These are phyloP conservation scores for Erigeron canadensis DNA, from an alignment of 129 eudicot genomes.

Conservation along the genomic window DNA sequence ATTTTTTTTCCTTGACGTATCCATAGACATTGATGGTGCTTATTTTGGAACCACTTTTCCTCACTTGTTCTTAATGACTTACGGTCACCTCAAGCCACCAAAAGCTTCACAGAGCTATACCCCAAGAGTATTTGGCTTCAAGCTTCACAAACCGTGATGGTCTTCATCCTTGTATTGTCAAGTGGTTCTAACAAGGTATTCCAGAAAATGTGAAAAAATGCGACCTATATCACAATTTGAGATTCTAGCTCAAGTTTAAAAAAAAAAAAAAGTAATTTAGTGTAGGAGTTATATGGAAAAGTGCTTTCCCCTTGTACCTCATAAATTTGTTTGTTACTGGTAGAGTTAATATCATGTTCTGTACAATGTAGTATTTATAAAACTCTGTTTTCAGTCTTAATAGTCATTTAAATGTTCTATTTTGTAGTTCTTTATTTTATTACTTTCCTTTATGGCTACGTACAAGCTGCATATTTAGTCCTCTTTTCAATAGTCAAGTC, in stretches of 20 bases:
- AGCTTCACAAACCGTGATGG: slow-evolving; percentile 50
- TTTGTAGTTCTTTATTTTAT: background rate
- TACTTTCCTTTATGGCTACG: slow-evolving; percentile 3
- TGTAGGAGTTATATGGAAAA: slow-evolving; percentile 23
- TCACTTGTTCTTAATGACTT: slow-evolving; percentile 88
- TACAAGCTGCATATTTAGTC: background rate
- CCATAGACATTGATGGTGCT: slow-evolving; percentile 81
- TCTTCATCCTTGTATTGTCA: slow-evolving; percentile 28
- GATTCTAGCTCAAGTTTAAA: slow-evolving; percentile 20
- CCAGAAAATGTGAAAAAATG: slow-evolving; percentile 26
- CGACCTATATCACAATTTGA: slow-evolving; percentile 1
- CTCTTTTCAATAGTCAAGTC: background rate
- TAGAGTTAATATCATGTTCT: slow-evolving; percentile 27
- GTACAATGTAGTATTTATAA: slow-evolving; percentile 3
- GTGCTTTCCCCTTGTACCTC: slow-evolving; percentile 26
- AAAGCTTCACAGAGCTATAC: slow-evolving; percentile 69
- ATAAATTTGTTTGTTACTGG: slow-evolving; percentile 24
- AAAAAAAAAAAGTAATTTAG: slow-evolving; percentile 11
- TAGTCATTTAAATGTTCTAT: background rate
- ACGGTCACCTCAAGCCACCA: slow-evolving; percentile 90
- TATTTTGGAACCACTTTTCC: slow-evolving; percentile 97
- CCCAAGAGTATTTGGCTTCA: slow-evolving; percentile 93
- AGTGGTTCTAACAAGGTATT: slow-evolving; percentile 30
- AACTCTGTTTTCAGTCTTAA: background rate
- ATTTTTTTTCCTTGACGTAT: slow-evolving; percentile 43